Evolutionary conservation across 2,329 filamentous ascomycete species (phyloP).

Genomic region (Emericellopsis cladophorae): DNA sequence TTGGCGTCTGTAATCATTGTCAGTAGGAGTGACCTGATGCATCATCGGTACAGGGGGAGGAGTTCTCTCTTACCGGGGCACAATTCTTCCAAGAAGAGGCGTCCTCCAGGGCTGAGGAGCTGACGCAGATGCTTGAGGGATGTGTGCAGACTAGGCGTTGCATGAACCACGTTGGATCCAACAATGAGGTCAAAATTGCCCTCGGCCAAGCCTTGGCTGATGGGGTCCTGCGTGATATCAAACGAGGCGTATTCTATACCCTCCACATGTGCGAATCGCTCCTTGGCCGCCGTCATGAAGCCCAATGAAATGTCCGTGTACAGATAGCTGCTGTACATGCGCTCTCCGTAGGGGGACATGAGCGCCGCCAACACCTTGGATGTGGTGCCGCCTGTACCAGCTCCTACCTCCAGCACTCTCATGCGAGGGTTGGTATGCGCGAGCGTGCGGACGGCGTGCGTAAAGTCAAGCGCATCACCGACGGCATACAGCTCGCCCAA

Average conservation of each 20-base stretch:
- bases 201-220: conserved; percentile 15
- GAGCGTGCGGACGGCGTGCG: no score
- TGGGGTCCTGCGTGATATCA: conserved; percentile 11
- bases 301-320: conserved; percentile 17
- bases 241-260: conserved; percentile 9
- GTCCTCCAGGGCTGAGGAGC: conserved; percentile 17
- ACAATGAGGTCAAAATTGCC: conserved; percentile 22
- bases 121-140: conserved; percentile 17
- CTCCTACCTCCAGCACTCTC: conserved; percentile 13
- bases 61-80: conserved; percentile 9
- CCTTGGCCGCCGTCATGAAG: conserved; percentile 14
- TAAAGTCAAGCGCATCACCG: neutral
- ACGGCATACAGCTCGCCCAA: neutral
- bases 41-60: no score
- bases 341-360: conserved; percentile 1
- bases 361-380: conserved; percentile 8
- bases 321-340: conserved; percentile 13
- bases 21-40: no score
- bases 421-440: conserved; percentile 6
- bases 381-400: conserved; percentile 20
- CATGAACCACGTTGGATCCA: conserved; percentile 22
- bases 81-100: conserved; percentile 16
- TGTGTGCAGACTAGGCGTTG: conserved; percentile 13
- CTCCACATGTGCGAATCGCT: conserved; percentile 9
- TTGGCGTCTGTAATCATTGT: no score